Evolutionary conservation across 73 alveolate species (phyloP).

Genomic region (Paramecium octaurelia): DNA sequence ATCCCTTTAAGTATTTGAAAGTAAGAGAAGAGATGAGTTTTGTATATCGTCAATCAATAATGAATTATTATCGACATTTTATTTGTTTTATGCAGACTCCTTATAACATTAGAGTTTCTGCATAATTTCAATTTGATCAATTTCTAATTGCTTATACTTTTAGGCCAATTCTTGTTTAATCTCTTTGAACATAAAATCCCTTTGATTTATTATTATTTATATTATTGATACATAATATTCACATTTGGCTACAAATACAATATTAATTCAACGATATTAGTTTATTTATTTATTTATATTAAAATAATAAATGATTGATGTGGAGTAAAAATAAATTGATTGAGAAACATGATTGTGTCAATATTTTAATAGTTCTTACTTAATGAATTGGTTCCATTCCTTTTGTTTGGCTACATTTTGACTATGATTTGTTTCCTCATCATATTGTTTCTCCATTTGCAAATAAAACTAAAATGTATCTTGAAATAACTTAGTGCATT

Average conservation of each 20-base stretch:
- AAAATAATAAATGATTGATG: not conserved
- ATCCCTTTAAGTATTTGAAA: not conserved
- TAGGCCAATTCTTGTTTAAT: not conserved
- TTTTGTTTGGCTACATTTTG: not conserved
- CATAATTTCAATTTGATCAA: not conserved
- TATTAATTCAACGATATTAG: no score
- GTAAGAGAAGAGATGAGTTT: not conserved
- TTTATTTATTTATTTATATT: not conserved
- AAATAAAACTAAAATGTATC: conserved; percentile 2
- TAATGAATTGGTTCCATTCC: conserved; percentile 38
- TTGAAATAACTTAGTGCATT: conserved; percentile 31
- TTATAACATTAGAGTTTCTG: not conserved
- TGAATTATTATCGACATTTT: not conserved
- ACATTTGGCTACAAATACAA: no score
- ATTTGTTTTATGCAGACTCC: not conserved
- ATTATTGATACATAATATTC: not conserved
- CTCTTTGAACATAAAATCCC: not conserved
- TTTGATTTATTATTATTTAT: not conserved
- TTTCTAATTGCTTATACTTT: not conserved
- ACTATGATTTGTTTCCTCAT: conserved; percentile 31
- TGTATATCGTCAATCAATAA: not conserved
- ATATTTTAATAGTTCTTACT: not conserved
- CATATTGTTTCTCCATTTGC: conserved; percentile 18
- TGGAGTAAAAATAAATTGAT: not conserved
- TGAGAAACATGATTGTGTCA: not conserved